Evolutionary conservation across 2,329 filamentous ascomycete genomes (phyloP), one percentile per base, ranked within the genome.

Genomic region (Raffaelea arxii): DNA sequence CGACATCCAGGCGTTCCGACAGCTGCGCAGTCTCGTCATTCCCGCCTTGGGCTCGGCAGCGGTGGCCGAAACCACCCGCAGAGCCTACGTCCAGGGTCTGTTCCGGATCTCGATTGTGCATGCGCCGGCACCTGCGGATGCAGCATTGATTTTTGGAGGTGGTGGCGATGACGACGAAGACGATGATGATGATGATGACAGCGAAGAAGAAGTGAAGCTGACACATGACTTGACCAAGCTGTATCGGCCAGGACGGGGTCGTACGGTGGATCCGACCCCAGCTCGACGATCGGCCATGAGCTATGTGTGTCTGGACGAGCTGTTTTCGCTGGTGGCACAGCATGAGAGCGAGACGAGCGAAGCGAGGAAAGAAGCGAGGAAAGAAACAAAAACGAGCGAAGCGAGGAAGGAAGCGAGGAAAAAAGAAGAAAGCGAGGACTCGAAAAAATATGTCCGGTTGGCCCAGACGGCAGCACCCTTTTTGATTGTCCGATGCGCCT

Each of bases 81-180:
- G 75, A 45, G 66, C 75, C 1, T 95, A 90, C 57, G 78, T 84
- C 0, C 76, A 82, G 53, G 83, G 80, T 22, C 74, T 98, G 1
- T 94, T 97, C 66, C 72, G 75, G 40, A 86, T 80, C 25, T 95
- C 89, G 1, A 78, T 95, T 48, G 80, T 96, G 43, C 88, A 95
- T 60, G 63, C 73, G 1, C 77, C 80, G 0, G 65, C 71, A 0
- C 69, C 69, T 1, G 61, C 65, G 0, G 80, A 88, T 53, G 71
- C 73, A 12, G 69, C 60, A 0, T 71, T 68, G 68, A 84, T 70
- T 56, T 84, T 49, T 70, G 78, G 41, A 53, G 66, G 55, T 51
- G 72, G 43, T 56, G 67, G 46, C 50, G 68, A 55, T 21, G 60
- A 64, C 22, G 52, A 52, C 1, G 68, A 74, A 3, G 78, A 79